Base-by-base conservation (phyloP, 495 filamentous ascomycete species). In the Barbatosphaeria neglecta region DNA sequence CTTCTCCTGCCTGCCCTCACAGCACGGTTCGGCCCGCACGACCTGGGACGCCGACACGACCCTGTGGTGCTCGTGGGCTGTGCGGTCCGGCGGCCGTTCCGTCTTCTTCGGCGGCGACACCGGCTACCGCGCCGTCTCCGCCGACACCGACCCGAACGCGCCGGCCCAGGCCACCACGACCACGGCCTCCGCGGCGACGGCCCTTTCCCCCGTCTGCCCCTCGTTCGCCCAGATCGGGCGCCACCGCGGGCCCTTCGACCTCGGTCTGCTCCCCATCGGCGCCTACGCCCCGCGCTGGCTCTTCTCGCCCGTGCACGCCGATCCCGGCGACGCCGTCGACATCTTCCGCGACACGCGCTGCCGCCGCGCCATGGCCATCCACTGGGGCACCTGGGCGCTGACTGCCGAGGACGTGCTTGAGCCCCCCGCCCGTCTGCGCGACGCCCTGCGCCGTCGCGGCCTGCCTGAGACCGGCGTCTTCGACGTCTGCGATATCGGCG, bases 231-330 rank as follows among this genome's bases (percentile, higher is more conserved):
- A 95, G 60, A 84, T 96, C 42, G 92, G 92, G 44, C 68, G 84
- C 35, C 75, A 77, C 44, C 76, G 87, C 15, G 92, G 92, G 1
- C 84, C 84, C 4, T 95, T 98, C 57, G 89, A 98, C 63, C 77
- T 98, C 20, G 92, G 92, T 2, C 56, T 98, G 53, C 93, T 98
- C 47, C 92, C 92, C 20, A 95, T 98, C 50, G 92, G 90, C 22
- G 92, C 92, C 18, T 98, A 98, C 58, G 64, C 74, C 50, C 92
- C 92, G 8, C 75, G 90, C 39, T 78, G 70, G 57, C 61, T 90
- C 28, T 82, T 84, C 69, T 85, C 80, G 45, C 64, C 80, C 33
- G 82, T 93, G 73, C 92, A 98, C 62, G 86, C 85, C 7, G 84
- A 94, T 63, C 92, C 92, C 1, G 83, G 77, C 47, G 92, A 98